Evolutionary conservation across 306 rosid genomes (phyloP), one percentile per base, ranked within the genome.

Genomic region (Sphenostylis stenocarpa): DNA sequence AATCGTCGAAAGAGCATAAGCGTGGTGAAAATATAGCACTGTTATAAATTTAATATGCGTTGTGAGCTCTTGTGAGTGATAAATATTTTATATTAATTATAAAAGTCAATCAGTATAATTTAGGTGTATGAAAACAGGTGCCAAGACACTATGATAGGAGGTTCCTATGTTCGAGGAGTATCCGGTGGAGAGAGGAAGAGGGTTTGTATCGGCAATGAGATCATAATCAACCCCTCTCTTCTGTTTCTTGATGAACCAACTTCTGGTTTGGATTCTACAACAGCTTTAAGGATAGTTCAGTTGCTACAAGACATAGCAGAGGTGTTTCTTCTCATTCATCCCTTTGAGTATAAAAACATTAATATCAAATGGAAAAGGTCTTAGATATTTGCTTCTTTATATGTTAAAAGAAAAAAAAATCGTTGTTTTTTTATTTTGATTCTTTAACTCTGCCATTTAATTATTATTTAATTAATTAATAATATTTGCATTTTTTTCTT

Each of bases 111-210:
- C 24, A 52, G 17, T 49, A 3, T 60, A 62, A 36, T 31, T 44
- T 26, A 36, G 19, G 64, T 70, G 65, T 45, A 71, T 77, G 70
- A 34, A 64, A 60, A 48, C 81, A 96, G 99, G 89, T 92, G 99
- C 85, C 97, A 96, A 82, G 98, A 92, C 87, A 92, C 94, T 34
- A 88, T 92, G 93, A 96, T 96, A 63, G 99, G 99, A 20, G 98
- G 99, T 61, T 89, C 98, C 47, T 92, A 91, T 77, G 94, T 96
- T 79, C 83, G 98, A 2, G 99, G 99, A 58, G 84, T 96, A 19
- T 96, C 99, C 1, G 98, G 99, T 36, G 99, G 99, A 75, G 99
- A 96, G 89, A 91, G 99, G 86, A 93, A 91, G 85, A 86, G 99
- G 79, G 99, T 96, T 70, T 85, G 93, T 77, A 92, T 96, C 17